Evolutionary conservation across 768 basidiomycete species (phyloP).

Genomic region (Tephrocybe sp.): DNA sequence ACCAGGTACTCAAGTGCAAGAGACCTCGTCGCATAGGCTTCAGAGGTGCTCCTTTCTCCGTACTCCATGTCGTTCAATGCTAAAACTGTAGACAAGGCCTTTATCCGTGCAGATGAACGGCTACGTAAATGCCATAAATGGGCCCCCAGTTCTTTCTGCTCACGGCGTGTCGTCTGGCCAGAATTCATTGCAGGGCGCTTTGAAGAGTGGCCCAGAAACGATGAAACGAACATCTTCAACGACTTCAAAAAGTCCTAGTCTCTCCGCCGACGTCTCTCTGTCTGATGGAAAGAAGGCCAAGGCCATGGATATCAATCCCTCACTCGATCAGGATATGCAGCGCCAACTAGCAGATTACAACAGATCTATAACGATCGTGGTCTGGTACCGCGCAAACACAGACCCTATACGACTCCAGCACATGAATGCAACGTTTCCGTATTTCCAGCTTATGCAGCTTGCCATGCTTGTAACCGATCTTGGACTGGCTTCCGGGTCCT

Average conservation of each 20-base stretch:
- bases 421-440: constrained; percentile 62
- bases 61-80: not conserved
- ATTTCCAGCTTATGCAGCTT: constrained; percentile 59
- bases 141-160: constrained; percentile 3
- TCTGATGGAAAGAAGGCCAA: not conserved
- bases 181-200: constrained; percentile 15
- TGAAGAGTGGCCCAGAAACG: constrained; percentile 11
- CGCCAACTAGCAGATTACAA: constrained; percentile 43
- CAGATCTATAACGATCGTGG: constrained; percentile 62
- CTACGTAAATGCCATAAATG: constrained; percentile 6
- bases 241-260: constrained; percentile 4
- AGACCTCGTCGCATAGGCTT: constrained; percentile 15
- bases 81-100: not conserved
- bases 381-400: constrained; percentile 67
- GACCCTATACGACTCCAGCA: constrained; percentile 61
- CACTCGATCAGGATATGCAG: constrained; percentile 33
- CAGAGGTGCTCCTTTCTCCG: constrained; percentile 2
- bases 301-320: not conserved
- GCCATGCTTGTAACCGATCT: constrained; percentile 54
- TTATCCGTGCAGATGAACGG: constrained; percentile 5
- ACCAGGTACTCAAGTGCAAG: constrained; percentile 16
- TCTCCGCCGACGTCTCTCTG: not conserved
- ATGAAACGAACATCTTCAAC: constrained; percentile 8
- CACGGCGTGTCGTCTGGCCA: constrained; percentile 9
- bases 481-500: constrained; percentile 49